These are phyloP conservation scores for Aspergillus panamensis DNA, from an alignment of 495 filamentous ascomycete genomes.

Conservation along the genomic window DNA sequence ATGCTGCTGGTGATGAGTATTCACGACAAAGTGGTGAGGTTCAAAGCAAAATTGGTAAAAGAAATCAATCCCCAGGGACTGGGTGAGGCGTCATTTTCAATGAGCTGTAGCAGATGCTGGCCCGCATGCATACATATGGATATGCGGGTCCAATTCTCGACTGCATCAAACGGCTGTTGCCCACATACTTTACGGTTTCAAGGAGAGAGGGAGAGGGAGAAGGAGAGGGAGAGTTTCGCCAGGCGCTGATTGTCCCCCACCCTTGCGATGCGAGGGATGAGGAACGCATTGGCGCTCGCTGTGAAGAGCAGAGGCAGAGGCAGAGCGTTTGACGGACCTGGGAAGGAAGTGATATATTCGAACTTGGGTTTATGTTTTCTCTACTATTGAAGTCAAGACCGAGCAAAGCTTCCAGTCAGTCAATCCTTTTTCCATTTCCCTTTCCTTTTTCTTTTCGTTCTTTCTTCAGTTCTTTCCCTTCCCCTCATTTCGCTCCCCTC, in stretches of 20 bases:
- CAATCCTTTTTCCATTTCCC: background rate
- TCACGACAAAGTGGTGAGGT: background rate
- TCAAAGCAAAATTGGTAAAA: conserved; percentile 13
- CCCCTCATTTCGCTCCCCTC: conserved; percentile 22
- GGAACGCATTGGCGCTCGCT: background rate
- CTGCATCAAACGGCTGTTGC: conserved; percentile 17
- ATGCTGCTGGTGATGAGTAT: background rate
- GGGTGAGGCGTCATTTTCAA: conserved; percentile 32
- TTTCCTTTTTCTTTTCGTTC: conserved; percentile 2
- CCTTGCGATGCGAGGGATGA: conserved; percentile 1
- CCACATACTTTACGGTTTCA: conserved; percentile 29
- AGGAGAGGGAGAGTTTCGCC: conserved; percentile 11
- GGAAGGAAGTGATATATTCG: background rate
- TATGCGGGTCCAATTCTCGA: conserved; percentile 19
- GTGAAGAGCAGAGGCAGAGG: background rate
- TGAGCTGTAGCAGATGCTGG: conserved; percentile 15
- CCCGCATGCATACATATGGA: conserved; percentile 16
- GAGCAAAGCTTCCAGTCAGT: background rate
- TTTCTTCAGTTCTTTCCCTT: background rate
- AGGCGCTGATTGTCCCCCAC: conserved; percentile 4
- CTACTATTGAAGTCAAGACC: background rate
- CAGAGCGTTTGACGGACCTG: background rate
- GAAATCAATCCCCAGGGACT: conserved; percentile 14
- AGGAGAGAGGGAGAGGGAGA: conserved; percentile 12
- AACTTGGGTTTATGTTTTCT: background rate